Base-by-base conservation (phyloP, 805 yeast species). In the Zygosaccharomyces rouxii region DNA sequence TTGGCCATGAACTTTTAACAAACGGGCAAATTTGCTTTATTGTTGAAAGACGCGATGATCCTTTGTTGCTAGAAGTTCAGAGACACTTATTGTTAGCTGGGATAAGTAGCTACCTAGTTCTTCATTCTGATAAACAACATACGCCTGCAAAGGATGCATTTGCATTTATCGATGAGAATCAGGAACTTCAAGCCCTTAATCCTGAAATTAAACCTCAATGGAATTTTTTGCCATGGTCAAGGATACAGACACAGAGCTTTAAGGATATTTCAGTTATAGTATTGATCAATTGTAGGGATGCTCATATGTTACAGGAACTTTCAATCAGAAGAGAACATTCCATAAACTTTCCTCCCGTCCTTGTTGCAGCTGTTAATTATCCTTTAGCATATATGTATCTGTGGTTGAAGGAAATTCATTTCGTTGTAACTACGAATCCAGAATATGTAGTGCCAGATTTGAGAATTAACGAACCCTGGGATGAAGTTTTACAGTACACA, bases 51-150 rank as follows among this genome's bases (percentile, higher is more conserved):
- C 35, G 40, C 35, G 35, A 25, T 4, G 71, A 79, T 1, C 59
- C 81, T 0, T 71, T 82, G 0, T 80, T 84, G 1, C 74, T 81
- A 2, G 98, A 92, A 64, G 67, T 79, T 3, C 64, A 85, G 33
- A 90, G 92, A 71, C 89, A 89, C 64, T 69, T 92, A 49, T 79
- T 86, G 1, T 71, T 92, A 16, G 90, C 95, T 0, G 88, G 87
- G 0, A 70, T 83, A 29, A 41, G 44, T 14, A 41, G 28, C 14
- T 41, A 29, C 11, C 18, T 41, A 6, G 18, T 41, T 41, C 29
- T 22, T 13, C 44, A 41, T 18, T 21, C 35, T 14, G 35, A 29
- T 10, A 29, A 13, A 13, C 28, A 14, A 19, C 33, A 39, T 9
- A 7, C 42, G 18, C 35, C 26, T 16, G 9, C n/a, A 14, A 9